Percentiles rank a stretch among this genome's conserved stretches.
Evolutionary conservation across 78 protist species (phyloP).

Genomic region (Corallochytrium limacisporum): DNA sequence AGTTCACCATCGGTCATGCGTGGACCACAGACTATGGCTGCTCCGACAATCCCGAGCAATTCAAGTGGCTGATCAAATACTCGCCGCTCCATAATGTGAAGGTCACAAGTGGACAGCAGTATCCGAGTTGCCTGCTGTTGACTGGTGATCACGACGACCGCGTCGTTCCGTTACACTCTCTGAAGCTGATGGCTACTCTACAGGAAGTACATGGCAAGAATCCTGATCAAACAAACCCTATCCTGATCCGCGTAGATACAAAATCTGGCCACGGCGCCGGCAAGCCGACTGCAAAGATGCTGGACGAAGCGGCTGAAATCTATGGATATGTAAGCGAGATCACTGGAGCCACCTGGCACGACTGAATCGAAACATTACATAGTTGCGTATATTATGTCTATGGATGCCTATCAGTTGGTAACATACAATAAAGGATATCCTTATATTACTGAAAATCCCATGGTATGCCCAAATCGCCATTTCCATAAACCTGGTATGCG

Average conservation of each 20-base stretch:
- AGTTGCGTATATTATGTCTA: too few relatives aligned
- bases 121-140: constrained; percentile 46
- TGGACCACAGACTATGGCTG: constrained; percentile 72
- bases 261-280: constrained; percentile 25
- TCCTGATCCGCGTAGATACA: constrained; percentile 50
- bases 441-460: too few relatives aligned
- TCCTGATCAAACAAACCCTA: constrained; percentile 23
- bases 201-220: constrained; percentile 32
- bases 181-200: constrained; percentile 52
- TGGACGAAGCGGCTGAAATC: too few relatives aligned
- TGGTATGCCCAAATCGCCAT: too few relatives aligned
- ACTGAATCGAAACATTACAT: too few relatives aligned
- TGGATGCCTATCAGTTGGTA: too few relatives aligned
- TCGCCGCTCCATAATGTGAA: constrained; percentile 73
- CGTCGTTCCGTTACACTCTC: constrained; percentile 78
- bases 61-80: constrained; percentile 28
- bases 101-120: not conserved
- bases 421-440: too few relatives aligned
- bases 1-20: constrained; percentile 74
- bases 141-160: constrained; percentile 88
- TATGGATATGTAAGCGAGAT: too few relatives aligned
- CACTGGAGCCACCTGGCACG: too few relatives aligned
- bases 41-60: constrained; percentile 29
- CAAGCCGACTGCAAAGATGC: constrained; percentile 1
- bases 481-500: too few relatives aligned